phyloP scores from a whole-genome alignment of 2,329 filamentous ascomycete genomes.

The Macroventuria anomochaeta region DNA sequence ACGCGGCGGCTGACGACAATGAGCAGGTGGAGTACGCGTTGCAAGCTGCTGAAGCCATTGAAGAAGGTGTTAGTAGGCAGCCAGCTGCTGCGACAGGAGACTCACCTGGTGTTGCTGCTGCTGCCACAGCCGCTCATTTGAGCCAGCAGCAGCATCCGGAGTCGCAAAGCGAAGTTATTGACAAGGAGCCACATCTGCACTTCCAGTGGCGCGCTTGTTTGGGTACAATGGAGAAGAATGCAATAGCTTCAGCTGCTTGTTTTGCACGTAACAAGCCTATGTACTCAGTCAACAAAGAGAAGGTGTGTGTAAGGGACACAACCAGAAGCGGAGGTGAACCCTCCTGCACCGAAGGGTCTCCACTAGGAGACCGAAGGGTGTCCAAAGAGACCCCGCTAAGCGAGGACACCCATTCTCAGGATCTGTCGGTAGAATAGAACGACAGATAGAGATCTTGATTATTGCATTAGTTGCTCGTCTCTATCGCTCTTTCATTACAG shows the following conservation, averaged over 20 bases:
- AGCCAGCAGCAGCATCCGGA: background rate
- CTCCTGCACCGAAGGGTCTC: no score
- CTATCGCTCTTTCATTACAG: no score
- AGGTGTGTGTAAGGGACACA: no score
- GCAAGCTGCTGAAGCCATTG: background rate
- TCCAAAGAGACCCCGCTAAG: no score
- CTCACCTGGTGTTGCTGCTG: background rate
- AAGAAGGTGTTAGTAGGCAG: background rate
- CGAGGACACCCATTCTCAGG: no score
- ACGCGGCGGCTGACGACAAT: background rate
- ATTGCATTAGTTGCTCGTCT: no score
- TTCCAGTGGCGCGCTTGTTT: background rate
- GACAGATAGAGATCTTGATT: no score
- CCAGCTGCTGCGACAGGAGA: background rate
- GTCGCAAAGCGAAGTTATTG: background rate
- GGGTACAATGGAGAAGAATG: background rate
- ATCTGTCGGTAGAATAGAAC: no score
- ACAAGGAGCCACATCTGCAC: slow-evolving; percentile 1
- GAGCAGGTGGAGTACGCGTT: background rate
- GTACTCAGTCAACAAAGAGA: background rate
- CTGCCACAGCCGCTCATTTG: background rate
- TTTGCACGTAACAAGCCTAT: slow-evolving; percentile 4
- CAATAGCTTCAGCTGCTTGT: background rate
- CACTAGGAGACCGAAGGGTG: no score
- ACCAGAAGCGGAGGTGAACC: no score